Evolutionary conservation across 1,139 yeast genomes (phyloP), one percentile per base, ranked within the genome.

Genomic region (Yamadazyma buinensis): DNA sequence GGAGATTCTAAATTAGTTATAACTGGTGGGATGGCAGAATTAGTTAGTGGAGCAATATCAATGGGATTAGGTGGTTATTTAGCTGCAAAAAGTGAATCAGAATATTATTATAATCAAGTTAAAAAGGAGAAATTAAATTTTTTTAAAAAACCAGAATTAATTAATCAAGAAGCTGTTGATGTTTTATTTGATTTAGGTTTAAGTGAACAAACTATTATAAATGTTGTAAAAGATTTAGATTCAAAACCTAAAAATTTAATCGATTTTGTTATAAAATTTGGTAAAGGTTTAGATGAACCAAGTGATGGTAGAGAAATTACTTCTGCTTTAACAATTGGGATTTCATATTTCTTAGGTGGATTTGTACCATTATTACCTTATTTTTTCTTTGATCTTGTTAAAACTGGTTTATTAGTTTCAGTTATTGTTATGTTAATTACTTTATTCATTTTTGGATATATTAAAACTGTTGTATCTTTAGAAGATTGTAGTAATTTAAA

Each of bases 1-100:
- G 94, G 94, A 38, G 83, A 81, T 51, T 65, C 88, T 12, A 78
- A 72, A 52, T 66, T 84, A 50, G 94, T 84, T 26, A 82, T 84
- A 35, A 82, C 92, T 15, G 94, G 92, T 68, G 94, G 92, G 26
- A 76, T 84, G 75, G 92, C 92, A 3, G 94, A 84, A 57, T 67
- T 84, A 50, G 85, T 84, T 4, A 79, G 87, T 4, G 94, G 94
- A 28, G 86, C 92, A 29, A 83, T 84, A 28, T 82, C 90, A 17
- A 84, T 84, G 94, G 94, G 94, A 3, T 72, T 84, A 39, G 94
- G 94, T 40, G 94, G 94, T 13, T 84, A 72, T 54, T 65, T 84
- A 43, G 94, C 92, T 27, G 92, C 92, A 23, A 79, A 80, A 51
- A 77, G 84, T n/a, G 94, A 84, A 59, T 61, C 72, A 19, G 90